Conservation (phyloP, 2,329 filamentous ascomycete species). For the Fusarium succisae region DNA sequence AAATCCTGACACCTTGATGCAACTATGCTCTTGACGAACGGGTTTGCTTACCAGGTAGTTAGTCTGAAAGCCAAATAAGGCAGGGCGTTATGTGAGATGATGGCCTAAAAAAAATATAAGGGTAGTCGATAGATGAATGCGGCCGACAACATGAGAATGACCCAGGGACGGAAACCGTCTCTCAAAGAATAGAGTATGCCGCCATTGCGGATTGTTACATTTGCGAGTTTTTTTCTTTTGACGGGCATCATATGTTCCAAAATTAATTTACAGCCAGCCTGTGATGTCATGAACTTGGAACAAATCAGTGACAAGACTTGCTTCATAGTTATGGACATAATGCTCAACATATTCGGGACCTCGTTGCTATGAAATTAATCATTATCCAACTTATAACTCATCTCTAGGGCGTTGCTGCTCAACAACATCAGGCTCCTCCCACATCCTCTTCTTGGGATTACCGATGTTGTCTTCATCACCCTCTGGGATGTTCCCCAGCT, state of each 20-base stretch:
- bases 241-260: not conserved
- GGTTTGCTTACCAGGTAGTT: not conserved
- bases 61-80: not conserved
- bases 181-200: not conserved
- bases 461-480: slow-evolving; percentile 14
- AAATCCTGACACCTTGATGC: not conserved
- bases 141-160: not conserved
- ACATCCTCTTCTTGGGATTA: slow-evolving; percentile 46
- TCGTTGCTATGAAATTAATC: not conserved
- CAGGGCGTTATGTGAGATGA: not conserved
- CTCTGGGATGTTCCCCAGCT: slow-evolving; percentile 37
- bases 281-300: not conserved
- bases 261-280: not conserved
- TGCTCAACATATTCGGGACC: not conserved
- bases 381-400: slow-evolving; percentile 46
- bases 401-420: slow-evolving; percentile 49
- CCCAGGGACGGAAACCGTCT: not conserved
- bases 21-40: not conserved
- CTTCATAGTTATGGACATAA: not conserved
- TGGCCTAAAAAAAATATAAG: not conserved
- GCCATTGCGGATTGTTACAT: not conserved
- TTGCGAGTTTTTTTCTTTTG: not conserved
- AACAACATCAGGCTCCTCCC: slow-evolving; percentile 38
- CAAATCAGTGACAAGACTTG: not conserved
- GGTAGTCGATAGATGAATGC: not conserved